Percentiles rank a stretch among this genome's conserved stretches.
These are phyloP conservation scores for Thraustotheca clavata DNA, from an alignment of 352 stramenopile genomes.

Conservation along the genomic window DNA sequence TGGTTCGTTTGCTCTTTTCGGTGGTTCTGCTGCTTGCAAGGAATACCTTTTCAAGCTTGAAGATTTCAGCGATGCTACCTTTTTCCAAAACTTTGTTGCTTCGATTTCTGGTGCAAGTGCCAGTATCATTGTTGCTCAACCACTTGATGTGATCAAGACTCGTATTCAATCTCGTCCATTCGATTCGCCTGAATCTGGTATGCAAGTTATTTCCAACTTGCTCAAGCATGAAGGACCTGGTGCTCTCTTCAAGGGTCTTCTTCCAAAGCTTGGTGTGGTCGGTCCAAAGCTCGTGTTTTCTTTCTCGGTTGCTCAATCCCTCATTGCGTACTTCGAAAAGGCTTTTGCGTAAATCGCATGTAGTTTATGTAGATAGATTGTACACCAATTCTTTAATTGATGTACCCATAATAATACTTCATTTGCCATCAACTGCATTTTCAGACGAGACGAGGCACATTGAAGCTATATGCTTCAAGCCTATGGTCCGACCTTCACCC, in stretches of 20 bases:
- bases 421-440: not conserved
- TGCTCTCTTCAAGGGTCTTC: constrained; percentile 93
- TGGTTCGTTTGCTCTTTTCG: constrained; percentile 93
- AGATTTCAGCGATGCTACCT: constrained; percentile 84
- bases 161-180: constrained; percentile 91
- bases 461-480: constrained; percentile 4
- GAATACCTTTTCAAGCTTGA: constrained; percentile 88
- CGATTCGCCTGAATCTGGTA: constrained; percentile 88
- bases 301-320: constrained; percentile 92
- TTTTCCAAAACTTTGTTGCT: constrained; percentile 88
- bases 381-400: not conserved
- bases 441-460: not conserved
- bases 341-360: constrained; percentile 29
- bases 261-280: constrained; percentile 92
- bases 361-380: constrained; percentile 6
- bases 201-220: constrained; percentile 87
- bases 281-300: constrained; percentile 95
- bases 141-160: constrained; percentile 94
- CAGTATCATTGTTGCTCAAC: constrained; percentile 87
- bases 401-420: not conserved
- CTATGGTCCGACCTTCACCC: no score
- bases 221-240: constrained; percentile 87
- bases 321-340: constrained; percentile 93
- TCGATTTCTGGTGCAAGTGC: constrained; percentile 73
- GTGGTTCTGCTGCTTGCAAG: constrained; percentile 81